Conservation (phyloP, 352 stramenopile genomes). For the Phytopythium montanum region DNA sequence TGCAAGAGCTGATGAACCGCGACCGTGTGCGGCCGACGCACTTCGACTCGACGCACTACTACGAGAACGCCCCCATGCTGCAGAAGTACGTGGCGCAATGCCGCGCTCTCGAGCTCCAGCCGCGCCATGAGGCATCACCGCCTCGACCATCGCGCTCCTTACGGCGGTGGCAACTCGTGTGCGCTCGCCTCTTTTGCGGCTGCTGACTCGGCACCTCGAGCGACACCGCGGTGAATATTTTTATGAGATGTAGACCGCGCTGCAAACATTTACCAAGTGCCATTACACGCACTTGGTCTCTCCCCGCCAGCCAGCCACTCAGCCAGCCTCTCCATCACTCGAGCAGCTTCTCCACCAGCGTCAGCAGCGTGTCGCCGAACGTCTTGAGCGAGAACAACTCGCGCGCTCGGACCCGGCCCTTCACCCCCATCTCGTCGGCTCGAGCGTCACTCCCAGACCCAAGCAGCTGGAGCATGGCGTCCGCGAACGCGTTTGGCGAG, state of each 20-base stretch:
- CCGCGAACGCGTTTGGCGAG: conserved; percentile 51
- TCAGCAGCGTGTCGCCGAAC: conserved; percentile 61
- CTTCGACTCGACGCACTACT: conserved; percentile 86
- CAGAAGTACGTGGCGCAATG: conserved; percentile 83
- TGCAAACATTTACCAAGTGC: conserved; percentile 9
- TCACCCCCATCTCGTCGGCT: conserved; percentile 43
- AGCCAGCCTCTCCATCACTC: conserved; percentile 1
- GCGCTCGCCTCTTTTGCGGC: conserved; percentile 5
- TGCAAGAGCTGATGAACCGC: conserved; percentile 80
- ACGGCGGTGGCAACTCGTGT: conserved; percentile 7
- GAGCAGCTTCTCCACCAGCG: conserved; percentile 36
- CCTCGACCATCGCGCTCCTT: background rate
- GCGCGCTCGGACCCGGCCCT: conserved; percentile 45
- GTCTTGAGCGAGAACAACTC: conserved; percentile 71
- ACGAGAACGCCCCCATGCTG: conserved; percentile 82
- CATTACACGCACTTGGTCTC: background rate
- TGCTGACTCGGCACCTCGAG: conserved; percentile 5
- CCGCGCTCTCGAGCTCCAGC: conserved; percentile 42
- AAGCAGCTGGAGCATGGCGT: conserved; percentile 60
- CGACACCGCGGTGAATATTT: background rate
- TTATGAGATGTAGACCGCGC: conserved; percentile 13
- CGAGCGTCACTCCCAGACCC: conserved; percentile 18
- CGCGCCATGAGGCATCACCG: conserved; percentile 18
- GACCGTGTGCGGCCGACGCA: conserved; percentile 63
- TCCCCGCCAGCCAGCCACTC: background rate